Conservation (phyloP, 1,284 basidiomycete genomes). For the Tausonia pullulans region DNA sequence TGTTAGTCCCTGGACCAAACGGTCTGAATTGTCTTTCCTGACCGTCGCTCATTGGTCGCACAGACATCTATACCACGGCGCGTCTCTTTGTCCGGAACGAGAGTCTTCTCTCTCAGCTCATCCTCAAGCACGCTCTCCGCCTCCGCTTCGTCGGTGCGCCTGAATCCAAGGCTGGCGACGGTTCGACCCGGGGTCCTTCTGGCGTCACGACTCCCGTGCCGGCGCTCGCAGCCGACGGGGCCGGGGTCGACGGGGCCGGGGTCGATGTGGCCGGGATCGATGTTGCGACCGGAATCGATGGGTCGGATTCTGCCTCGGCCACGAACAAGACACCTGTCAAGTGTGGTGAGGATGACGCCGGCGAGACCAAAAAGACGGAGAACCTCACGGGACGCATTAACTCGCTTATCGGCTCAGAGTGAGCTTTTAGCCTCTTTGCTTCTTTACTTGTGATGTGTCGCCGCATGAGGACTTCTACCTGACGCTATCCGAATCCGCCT, state of each 20-base stretch:
- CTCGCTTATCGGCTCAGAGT: slow-evolving; percentile 38
- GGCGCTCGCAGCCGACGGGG: too few relatives aligned
- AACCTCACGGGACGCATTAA: slow-evolving; percentile 50
- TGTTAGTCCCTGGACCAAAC: slow-evolving; percentile 20
- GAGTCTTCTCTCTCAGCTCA: slow-evolving; percentile 53
- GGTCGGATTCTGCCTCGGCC: too few relatives aligned
- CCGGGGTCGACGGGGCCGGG: too few relatives aligned
- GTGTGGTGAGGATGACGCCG: too few relatives aligned
- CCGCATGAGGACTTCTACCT: too few relatives aligned
- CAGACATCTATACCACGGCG: slow-evolving; percentile 33
- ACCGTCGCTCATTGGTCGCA: slow-evolving; percentile 24
- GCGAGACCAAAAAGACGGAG: neutral
- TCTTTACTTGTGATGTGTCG: neutral
- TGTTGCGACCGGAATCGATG: neutral
- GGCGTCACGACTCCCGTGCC: neutral
- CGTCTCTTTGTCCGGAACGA: slow-evolving; percentile 44
- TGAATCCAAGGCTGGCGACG: slow-evolving; percentile 1
- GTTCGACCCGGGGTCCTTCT: slow-evolving; percentile 19
- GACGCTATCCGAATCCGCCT: too few relatives aligned
- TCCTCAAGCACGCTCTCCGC: slow-evolving; percentile 58
- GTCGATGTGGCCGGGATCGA: slow-evolving; percentile 18
- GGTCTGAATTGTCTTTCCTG: neutral
- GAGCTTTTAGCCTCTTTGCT: neutral
- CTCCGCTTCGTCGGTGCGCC: slow-evolving; percentile 43
- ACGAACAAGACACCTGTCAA: too few relatives aligned